Percentiles rank a stretch among this genome's conserved stretches.
These are phyloP conservation scores for Gossypium lobatum DNA, from an alignment of 441 rosid species.

Conservation along the genomic window DNA sequence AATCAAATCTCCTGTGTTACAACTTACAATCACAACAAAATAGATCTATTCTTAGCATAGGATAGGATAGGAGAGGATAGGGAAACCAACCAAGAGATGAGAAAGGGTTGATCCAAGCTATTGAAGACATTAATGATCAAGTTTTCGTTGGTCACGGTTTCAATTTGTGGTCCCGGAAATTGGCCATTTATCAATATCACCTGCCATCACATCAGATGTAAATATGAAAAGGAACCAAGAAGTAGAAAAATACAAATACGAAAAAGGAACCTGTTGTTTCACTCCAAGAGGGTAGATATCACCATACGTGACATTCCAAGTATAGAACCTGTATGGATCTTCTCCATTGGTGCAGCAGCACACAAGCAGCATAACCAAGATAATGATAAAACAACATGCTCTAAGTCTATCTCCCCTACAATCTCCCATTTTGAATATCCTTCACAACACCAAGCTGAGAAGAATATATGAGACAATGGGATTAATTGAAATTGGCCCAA, in stretches of 20 bases:
- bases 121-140: constrained; percentile 61
- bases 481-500: neutral
- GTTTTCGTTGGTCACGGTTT: constrained; percentile 64
- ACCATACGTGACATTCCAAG: constrained; percentile 84
- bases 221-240: neutral
- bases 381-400: neutral
- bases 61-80: neutral
- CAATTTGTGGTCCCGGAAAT: constrained; percentile 68
- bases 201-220: constrained; percentile 32
- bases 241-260: neutral
- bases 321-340: constrained; percentile 68
- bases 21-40: neutral
- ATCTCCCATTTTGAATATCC: constrained; percentile 4
- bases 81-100: constrained; percentile 56
- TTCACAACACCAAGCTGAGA: neutral
- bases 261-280: constrained; percentile 51
- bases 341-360: constrained; percentile 37
- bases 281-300: constrained; percentile 80
- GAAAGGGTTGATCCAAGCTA: constrained; percentile 62
- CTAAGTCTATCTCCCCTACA: neutral
- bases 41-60: neutral
- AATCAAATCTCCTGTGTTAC: neutral
- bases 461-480: neutral
- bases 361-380: constrained; percentile 8
- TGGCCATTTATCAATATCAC: constrained; percentile 67